Conservation (phyloP, 106 monocot species). For the Allium sativum region DNA sequence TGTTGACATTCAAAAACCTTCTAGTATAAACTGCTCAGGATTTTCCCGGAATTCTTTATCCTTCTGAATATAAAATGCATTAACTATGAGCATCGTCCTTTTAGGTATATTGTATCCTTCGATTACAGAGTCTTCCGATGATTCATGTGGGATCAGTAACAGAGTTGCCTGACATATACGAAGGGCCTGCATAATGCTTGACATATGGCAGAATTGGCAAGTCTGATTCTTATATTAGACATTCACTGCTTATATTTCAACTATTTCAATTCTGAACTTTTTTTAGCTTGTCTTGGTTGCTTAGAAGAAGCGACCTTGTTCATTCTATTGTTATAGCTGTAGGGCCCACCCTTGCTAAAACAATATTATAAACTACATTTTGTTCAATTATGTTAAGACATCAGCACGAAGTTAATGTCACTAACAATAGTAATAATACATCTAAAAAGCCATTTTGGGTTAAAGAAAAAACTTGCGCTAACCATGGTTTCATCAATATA, state of each 20-base stretch:
- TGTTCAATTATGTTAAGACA: too few species aligned
- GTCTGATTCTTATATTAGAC: conserved; percentile 13
- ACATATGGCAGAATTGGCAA: conserved; percentile 23
- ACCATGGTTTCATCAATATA: conserved; percentile 7
- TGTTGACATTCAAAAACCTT: conserved; percentile 14
- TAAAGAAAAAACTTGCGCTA: neutral
- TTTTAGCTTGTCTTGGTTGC: conserved; percentile 14
- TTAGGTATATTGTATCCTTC: conserved; percentile 11
- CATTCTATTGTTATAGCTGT: conserved; percentile 19
- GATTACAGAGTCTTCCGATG: conserved; percentile 5
- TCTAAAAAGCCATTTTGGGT: too few species aligned
- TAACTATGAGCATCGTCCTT: conserved; percentile 19
- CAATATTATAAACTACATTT: too few species aligned
- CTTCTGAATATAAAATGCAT: conserved; percentile 15
- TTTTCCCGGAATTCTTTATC: conserved; percentile 12
- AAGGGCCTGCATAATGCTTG: conserved; percentile 17
- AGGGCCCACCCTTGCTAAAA: conserved; percentile 18
- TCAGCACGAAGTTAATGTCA: too few species aligned
- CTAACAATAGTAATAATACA: too few species aligned
- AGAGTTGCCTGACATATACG: conserved; percentile 15
- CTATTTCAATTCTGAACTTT: conserved; percentile 17
- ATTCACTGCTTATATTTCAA: neutral
- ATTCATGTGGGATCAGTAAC: conserved; percentile 23
- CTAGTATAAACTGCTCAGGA: conserved; percentile 14
- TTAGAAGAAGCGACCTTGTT: conserved; percentile 30